Percentiles rank a stretch among this genome's conserved stretches.
These are phyloP conservation scores for Solanum hybrid DNA, from an alignment of 305 asterid genomes.

Conservation along the genomic window DNA sequence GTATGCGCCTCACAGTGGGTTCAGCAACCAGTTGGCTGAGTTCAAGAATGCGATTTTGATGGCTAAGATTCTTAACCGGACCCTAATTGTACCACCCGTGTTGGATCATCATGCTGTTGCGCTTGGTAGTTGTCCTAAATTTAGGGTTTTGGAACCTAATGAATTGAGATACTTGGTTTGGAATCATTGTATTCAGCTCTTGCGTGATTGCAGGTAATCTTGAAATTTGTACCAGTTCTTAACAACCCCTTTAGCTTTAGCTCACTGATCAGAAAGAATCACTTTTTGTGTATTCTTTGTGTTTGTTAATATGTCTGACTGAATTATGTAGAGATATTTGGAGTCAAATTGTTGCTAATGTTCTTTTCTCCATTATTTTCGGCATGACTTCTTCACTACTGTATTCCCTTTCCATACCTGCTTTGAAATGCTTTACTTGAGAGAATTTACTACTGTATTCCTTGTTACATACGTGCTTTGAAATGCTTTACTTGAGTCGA, in stretches of 20 bases:
- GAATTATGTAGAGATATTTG: neutral
- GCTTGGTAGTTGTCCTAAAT: conserved; percentile 91
- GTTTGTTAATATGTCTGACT: neutral
- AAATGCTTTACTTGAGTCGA: neutral
- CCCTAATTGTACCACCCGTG: conserved; percentile 79
- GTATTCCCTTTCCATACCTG: neutral
- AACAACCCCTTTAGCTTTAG: neutral
- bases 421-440: neutral
- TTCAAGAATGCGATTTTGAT: conserved; percentile 68
- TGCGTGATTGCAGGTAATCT: conserved; percentile 57
- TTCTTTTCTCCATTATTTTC: neutral
- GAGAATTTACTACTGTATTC: neutral
- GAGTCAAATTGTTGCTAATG: neutral
- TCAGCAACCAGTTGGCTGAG: conserved; percentile 89
- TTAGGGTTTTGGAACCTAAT: conserved; percentile 72
- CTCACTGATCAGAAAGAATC: neutral
- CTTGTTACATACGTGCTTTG: neutral
- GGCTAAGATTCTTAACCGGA: conserved; percentile 71
- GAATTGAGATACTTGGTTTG: conserved; percentile 74
- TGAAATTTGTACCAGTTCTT: neutral
- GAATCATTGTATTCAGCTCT: conserved; percentile 61
- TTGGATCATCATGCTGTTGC: conserved; percentile 88
- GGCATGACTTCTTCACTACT: neutral
- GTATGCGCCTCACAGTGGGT: conserved; percentile 97
- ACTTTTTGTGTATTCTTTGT: neutral